Evolutionary conservation across 1,139 yeast genomes (phyloP).

Genomic region (Kazachstania sp.): DNA sequence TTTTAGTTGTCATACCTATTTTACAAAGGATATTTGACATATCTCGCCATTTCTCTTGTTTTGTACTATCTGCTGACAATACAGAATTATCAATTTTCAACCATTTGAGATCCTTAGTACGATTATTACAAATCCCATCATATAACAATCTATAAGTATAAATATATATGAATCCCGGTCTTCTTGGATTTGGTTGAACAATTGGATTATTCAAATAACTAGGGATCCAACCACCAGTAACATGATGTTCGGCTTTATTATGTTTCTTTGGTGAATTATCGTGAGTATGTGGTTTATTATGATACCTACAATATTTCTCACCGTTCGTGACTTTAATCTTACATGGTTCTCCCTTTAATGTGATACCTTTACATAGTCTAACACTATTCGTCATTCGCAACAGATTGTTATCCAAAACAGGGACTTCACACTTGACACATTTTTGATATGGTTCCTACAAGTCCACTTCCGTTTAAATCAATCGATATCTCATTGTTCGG

Average conservation of each 20-base stretch:
- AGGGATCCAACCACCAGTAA: neutral
- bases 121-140: constrained; percentile 12
- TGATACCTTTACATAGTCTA: constrained; percentile 24
- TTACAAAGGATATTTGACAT: constrained; percentile 22
- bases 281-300: constrained; percentile 3
- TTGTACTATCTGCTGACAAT: constrained; percentile 4
- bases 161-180: constrained; percentile 26
- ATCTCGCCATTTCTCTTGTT: constrained; percentile 14
- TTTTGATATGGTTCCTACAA: too few species aligned
- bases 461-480: too few species aligned
- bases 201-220: neutral
- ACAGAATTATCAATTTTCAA: constrained; percentile 21
- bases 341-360: constrained; percentile 19
- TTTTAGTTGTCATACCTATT: constrained; percentile 28
- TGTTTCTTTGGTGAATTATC: neutral
- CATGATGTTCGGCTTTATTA: neutral
- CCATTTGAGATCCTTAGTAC: constrained; percentile 16
- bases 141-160: constrained; percentile 25
- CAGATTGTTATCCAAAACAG: too few species aligned
- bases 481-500: too few species aligned
- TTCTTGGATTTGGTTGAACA: constrained; percentile 1
- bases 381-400: neutral
- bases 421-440: too few species aligned
- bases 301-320: constrained; percentile 13
- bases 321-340: constrained; percentile 8